Evolutionary conservation across 768 basidiomycete genomes (phyloP).

Genomic region (Russula virescens): DNA sequence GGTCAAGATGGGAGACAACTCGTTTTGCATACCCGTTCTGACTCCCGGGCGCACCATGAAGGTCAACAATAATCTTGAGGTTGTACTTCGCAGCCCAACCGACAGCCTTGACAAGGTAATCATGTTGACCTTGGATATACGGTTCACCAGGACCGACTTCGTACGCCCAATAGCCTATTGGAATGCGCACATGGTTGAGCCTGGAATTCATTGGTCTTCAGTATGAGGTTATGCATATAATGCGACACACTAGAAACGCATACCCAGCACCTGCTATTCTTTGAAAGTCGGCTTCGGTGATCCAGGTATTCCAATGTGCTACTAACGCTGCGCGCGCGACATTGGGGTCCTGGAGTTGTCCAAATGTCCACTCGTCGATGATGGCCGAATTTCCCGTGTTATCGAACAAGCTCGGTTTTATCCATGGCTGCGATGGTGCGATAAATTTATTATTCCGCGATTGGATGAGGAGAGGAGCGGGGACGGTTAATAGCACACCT

Average conservation of each 20-base stretch:
- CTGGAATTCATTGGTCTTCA: conserved; percentile 31
- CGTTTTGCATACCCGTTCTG: conserved; percentile 64
- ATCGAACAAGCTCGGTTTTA: conserved; percentile 71
- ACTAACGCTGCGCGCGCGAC: conserved; percentile 50
- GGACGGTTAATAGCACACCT: conserved; percentile 33
- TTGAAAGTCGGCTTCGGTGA: conserved; percentile 77
- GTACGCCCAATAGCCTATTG: conserved; percentile 89
- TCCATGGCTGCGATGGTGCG: conserved; percentile 49
- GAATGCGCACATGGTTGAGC: conserved; percentile 76
- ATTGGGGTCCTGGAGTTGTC: conserved; percentile 48
- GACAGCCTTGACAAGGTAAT: conserved; percentile 61
- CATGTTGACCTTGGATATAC: conserved; percentile 69
- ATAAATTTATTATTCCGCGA: no score
- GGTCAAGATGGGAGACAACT: neutral
- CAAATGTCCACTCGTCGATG: conserved; percentile 77
- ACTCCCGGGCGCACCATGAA: conserved; percentile 70
- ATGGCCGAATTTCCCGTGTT: conserved; percentile 51
- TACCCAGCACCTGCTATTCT: conserved; percentile 74
- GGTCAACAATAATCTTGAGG: conserved; percentile 78
- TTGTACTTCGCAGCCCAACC: conserved; percentile 64
- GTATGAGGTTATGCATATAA: neutral
- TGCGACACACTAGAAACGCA: conserved; percentile 11
- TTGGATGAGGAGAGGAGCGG: neutral
- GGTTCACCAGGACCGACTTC: conserved; percentile 76
- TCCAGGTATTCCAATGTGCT: conserved; percentile 78